Percentiles rank a stretch among this genome's conserved stretches.
These are phyloP conservation scores for Deakozyma indianensis DNA, from an alignment of 805 yeast genomes.

Conservation along the genomic window DNA sequence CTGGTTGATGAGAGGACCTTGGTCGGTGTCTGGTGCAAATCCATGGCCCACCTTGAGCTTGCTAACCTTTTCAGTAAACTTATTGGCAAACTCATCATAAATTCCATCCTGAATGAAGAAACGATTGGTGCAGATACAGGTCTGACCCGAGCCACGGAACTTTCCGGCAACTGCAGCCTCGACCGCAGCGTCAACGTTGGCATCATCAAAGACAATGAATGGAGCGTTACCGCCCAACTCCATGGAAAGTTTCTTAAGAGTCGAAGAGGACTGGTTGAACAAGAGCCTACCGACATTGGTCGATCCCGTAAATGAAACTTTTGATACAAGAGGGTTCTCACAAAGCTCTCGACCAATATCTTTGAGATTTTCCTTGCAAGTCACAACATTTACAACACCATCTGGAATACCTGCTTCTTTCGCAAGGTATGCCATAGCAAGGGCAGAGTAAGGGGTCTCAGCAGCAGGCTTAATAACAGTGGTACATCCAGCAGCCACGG, in stretches of 20 bases:
- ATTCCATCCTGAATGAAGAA: slow-evolving; percentile 48
- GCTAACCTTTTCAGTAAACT: slow-evolving; percentile 31
- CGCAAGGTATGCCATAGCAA: slow-evolving; percentile 48
- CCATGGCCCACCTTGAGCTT: slow-evolving; percentile 49
- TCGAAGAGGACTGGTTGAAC: slow-evolving; percentile 42
- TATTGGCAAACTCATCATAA: slow-evolving; percentile 45
- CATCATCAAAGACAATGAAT: slow-evolving; percentile 60
- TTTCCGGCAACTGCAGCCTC: slow-evolving; percentile 52
- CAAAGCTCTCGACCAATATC: slow-evolving; percentile 43
- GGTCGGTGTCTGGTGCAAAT: slow-evolving; percentile 40
- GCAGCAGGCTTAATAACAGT: slow-evolving; percentile 64
- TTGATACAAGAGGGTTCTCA: slow-evolving; percentile 40
- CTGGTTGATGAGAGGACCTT: slow-evolving; percentile 62
- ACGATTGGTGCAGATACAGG: slow-evolving; percentile 71
- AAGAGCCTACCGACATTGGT: slow-evolving; percentile 58
- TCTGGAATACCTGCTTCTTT: slow-evolving; percentile 57
- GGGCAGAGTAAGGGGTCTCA: slow-evolving; percentile 61
- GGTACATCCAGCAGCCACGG: slow-evolving; percentile 69
- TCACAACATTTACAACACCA: slow-evolving; percentile 52
- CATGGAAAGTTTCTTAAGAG: slow-evolving; percentile 56
- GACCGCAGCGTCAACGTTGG: slow-evolving; percentile 51
- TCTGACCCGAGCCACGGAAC: slow-evolving; percentile 67
- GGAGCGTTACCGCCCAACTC: slow-evolving; percentile 81
- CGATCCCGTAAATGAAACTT: slow-evolving; percentile 68
- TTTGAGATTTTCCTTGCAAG: slow-evolving; percentile 23